Percentiles rank a stretch among this genome's conserved stretches.
These are phyloP conservation scores for Pseudomassariella vexata DNA, from an alignment of 2,329 filamentous ascomycete species.

Conservation along the genomic window DNA sequence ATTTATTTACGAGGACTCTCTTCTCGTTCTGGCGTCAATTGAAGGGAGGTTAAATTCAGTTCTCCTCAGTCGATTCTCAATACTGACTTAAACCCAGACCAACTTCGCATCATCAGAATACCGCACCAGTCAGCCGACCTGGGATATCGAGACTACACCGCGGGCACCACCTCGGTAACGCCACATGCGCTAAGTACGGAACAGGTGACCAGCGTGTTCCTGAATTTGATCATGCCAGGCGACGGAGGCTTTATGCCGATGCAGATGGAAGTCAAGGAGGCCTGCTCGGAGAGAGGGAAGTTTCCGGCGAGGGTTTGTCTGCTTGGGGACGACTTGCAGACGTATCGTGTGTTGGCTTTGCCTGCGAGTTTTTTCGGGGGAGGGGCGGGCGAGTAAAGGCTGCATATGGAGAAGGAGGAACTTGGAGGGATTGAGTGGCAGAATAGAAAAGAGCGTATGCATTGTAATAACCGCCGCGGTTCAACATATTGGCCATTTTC, in stretches of 20 bases:
- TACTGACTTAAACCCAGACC: slow-evolving; percentile 9
- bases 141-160: slow-evolving; percentile 28
- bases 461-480: no score
- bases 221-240: slow-evolving; percentile 20
- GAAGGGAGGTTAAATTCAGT: slow-evolving; percentile 24
- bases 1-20: slow-evolving; percentile 56
- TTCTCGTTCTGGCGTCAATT: slow-evolving; percentile 52
- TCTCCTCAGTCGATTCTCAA: neutral
- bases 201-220: slow-evolving; percentile 21
- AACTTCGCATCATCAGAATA: slow-evolving; percentile 25
- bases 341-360: slow-evolving; percentile 42
- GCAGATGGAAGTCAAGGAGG: slow-evolving; percentile 46
- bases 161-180: slow-evolving; percentile 9
- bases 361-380: slow-evolving; percentile 24
- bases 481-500: no score
- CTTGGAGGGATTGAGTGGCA: no score
- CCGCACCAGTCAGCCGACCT: slow-evolving; percentile 30
- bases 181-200: slow-evolving; percentile 22
- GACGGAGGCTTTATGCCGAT: slow-evolving; percentile 31
- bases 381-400: no score
- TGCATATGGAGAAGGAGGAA: no score
- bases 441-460: no score
- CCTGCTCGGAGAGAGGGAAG: slow-evolving; percentile 36
- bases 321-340: slow-evolving; percentile 39
- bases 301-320: slow-evolving; percentile 46